Evolutionary conservation across 2,329 filamentous ascomycete species (phyloP).

Genomic region (Dactylellina parvicollis): DNA sequence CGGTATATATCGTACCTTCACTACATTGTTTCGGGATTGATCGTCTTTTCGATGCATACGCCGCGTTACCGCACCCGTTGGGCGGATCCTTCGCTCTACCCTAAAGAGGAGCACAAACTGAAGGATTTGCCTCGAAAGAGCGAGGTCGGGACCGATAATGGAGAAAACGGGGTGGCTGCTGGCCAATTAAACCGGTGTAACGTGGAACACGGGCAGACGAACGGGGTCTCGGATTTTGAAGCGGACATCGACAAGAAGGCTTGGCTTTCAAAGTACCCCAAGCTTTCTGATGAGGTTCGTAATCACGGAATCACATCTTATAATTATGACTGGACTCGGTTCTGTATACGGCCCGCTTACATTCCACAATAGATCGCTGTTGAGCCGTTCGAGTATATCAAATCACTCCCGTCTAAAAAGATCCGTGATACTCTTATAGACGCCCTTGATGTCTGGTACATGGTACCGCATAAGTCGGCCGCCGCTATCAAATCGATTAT

Average conservation of each 20-base stretch:
- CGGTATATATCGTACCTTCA: slow-evolving; percentile 21
- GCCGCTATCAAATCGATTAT: slow-evolving; percentile 17
- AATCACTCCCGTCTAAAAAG: slow-evolving; percentile 13
- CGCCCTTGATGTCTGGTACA: slow-evolving; percentile 25
- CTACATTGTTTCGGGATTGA: background rate
- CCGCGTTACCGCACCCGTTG: slow-evolving; percentile 2
- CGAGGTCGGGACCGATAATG: no score
- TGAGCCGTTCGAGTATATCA: slow-evolving; percentile 11
- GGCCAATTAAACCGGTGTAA: no score
- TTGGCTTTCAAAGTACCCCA: slow-evolving; percentile 7
- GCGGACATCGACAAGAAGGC: background rate
- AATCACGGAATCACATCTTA: background rate
- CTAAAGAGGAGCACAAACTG: slow-evolving; percentile 6
- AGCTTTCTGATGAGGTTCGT: slow-evolving; percentile 19
- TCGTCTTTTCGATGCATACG: background rate
- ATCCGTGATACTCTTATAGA: slow-evolving; percentile 5
- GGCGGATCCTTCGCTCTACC: background rate
- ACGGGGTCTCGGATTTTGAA: no score
- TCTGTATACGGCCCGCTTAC: background rate
- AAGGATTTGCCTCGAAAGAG: slow-evolving; percentile 4
- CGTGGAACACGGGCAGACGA: no score
- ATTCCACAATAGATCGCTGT: background rate
- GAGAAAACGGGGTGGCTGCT: no score
- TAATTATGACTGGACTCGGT: background rate
- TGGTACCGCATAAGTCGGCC: background rate